These are phyloP conservation scores for Platismatia glauca DNA, from an alignment of 495 filamentous ascomycete genomes.

Conservation along the genomic window DNA sequence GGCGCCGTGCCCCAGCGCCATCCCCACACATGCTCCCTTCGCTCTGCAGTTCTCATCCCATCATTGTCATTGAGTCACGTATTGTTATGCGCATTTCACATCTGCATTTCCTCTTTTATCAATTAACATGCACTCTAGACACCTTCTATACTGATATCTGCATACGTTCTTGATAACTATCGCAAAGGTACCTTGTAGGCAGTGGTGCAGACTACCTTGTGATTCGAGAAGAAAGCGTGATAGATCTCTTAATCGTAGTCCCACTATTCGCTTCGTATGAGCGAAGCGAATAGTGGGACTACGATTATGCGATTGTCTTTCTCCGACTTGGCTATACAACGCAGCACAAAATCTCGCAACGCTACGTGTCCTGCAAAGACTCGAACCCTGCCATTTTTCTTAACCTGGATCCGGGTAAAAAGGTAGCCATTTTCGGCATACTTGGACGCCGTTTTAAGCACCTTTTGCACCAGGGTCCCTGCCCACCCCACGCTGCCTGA, in stretches of 20 bases:
- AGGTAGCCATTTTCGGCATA: too few relatives aligned
- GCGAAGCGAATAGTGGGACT: too few relatives aligned
- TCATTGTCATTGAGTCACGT: background rate
- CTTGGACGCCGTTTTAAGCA: too few relatives aligned
- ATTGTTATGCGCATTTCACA: background rate
- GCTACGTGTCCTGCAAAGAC: conserved; percentile 11
- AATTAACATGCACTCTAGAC: background rate
- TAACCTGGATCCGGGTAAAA: too few relatives aligned
- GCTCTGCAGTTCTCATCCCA: background rate
- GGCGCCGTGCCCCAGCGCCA: background rate
- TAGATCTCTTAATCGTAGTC: too few relatives aligned
- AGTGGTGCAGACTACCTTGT: background rate
- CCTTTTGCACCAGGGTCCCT: too few relatives aligned
- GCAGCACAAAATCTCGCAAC: conserved; percentile 5
- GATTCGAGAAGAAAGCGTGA: conserved; percentile 5
- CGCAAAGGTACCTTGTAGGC: conserved; percentile 1
- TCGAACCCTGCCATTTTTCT: background rate
- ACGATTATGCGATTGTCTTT: conserved; percentile 7
- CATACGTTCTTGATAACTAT: conserved; percentile 1
- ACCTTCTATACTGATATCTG: conserved; percentile 5
- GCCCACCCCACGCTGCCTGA: too few relatives aligned
- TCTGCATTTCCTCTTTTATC: background rate
- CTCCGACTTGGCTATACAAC: conserved; percentile 10
- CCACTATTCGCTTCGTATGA: too few relatives aligned
- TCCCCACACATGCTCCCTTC: conserved; percentile 1